Evolutionary conservation across 2,329 filamentous ascomycete species (phyloP).

Genomic region (Neodidymelliopsis sp.): DNA sequence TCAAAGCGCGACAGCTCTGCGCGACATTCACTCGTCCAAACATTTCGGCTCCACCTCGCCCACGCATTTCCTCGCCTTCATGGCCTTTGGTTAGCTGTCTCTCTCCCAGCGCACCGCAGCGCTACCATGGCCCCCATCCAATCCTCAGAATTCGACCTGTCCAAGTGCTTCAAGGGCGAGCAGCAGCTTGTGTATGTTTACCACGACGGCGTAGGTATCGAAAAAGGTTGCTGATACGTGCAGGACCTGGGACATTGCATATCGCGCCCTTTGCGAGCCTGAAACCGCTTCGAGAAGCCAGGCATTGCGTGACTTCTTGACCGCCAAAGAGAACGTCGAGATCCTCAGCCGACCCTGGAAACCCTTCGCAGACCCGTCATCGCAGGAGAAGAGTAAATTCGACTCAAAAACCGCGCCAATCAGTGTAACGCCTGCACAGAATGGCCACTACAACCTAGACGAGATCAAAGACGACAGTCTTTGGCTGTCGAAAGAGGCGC

Average conservation of each 20-base stretch:
- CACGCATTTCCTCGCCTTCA: constrained; percentile 29
- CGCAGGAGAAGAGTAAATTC: constrained; percentile 73
- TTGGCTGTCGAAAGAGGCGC: constrained; percentile 82
- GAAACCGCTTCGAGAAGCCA: constrained; percentile 51
- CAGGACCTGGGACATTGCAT: constrained; percentile 68
- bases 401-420: constrained; percentile 88
- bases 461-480: constrained; percentile 83
- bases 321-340: constrained; percentile 70
- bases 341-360: constrained; percentile 73
- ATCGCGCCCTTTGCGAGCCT: constrained; percentile 61
- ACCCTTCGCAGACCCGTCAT: constrained; percentile 69
- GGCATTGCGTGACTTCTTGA: constrained; percentile 71
- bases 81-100: constrained; percentile 44
- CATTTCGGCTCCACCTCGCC: constrained; percentile 26
- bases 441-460: constrained; percentile 74
- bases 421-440: constrained; percentile 74
- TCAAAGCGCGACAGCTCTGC: constrained; percentile 27
- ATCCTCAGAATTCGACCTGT: constrained; percentile 71
- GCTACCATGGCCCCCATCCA: constrained; percentile 47
- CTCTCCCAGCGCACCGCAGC: constrained; percentile 43
- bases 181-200: constrained; percentile 76
- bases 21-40: constrained; percentile 31
- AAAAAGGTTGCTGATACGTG: constrained; percentile 45
- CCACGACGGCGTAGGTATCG: background rate
- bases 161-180: constrained; percentile 83